These are phyloP conservation scores for Fusarium pilosicola DNA, from an alignment of 2,329 filamentous ascomycete genomes.

Conservation along the genomic window DNA sequence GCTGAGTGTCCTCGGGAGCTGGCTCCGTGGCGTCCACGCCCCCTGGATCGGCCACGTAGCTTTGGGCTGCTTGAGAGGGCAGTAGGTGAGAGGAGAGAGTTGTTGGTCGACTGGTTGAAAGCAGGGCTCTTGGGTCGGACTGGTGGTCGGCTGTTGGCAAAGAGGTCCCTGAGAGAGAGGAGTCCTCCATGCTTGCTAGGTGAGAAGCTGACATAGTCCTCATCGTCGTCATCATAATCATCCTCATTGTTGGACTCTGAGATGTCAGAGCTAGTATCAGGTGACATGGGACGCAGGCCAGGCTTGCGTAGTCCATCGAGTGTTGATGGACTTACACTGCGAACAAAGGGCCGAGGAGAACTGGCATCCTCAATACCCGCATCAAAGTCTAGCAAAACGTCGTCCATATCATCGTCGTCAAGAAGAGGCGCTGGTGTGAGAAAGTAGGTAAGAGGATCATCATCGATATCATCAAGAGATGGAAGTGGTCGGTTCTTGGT, in stretches of 20 bases:
- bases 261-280: constrained; percentile 49
- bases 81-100: constrained; percentile 41
- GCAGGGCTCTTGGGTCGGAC: constrained; percentile 47
- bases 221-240: constrained; percentile 58
- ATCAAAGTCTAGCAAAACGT: constrained; percentile 63
- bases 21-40: constrained; percentile 45
- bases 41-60: constrained; percentile 45
- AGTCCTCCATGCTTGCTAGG: constrained; percentile 52
- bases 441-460: constrained; percentile 66
- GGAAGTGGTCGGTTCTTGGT: constrained; percentile 53
- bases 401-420: constrained; percentile 54
- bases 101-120: constrained; percentile 45
- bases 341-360: constrained; percentile 57
- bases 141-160: constrained; percentile 49
- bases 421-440: constrained; percentile 60
- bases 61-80: constrained; percentile 42
- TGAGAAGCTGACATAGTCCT: constrained; percentile 62
- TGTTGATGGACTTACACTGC: constrained; percentile 67
- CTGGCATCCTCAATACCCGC: constrained; percentile 65
- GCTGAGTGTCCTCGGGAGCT: constrained; percentile 42
- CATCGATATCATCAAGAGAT: constrained; percentile 60
- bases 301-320: constrained; percentile 62
- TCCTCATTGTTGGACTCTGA: constrained; percentile 59
- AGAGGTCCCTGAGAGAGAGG: constrained; percentile 57
- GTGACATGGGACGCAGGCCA: constrained; percentile 41